Percentiles rank a stretch among this genome's conserved stretches.
Evolutionary conservation across 202 grass and related monocot species (phyloP).

Genomic region (Setaria viridis): DNA sequence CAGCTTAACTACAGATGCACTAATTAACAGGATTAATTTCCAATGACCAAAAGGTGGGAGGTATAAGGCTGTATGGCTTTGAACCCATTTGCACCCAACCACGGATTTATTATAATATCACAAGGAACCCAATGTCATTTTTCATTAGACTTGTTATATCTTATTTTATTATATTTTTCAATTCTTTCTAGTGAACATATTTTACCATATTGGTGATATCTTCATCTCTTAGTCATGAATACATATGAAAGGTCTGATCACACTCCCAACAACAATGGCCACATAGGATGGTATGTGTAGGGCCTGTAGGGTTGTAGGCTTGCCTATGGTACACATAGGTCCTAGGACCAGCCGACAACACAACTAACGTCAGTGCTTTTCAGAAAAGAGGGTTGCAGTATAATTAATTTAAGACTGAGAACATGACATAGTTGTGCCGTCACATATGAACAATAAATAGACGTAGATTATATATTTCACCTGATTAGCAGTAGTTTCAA

Average conservation of each 20-base stretch:
- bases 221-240: background rate
- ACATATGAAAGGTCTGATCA: slow-evolving; percentile 8
- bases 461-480: slow-evolving; percentile 57
- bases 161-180: background rate
- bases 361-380: background rate
- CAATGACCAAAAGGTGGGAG: background rate
- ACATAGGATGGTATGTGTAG: background rate
- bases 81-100: background rate
- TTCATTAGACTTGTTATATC: background rate
- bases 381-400: background rate
- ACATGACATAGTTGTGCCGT: background rate
- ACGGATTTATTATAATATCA: background rate
- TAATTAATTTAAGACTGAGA: slow-evolving; percentile 10
- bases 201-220: background rate
- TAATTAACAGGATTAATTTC: background rate
- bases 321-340: background rate
- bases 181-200: background rate
- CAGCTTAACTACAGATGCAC: background rate
- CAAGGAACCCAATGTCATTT: background rate
- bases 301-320: background rate
- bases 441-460: slow-evolving; percentile 14
- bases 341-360: background rate
- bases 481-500: slow-evolving; percentile 99
- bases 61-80: background rate
- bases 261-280: background rate